Percentiles rank a stretch among this genome's conserved stretches.
Conservation (phyloP, 1,284 basidiomycete genomes). For the Retiboletus fuscus region DNA sequence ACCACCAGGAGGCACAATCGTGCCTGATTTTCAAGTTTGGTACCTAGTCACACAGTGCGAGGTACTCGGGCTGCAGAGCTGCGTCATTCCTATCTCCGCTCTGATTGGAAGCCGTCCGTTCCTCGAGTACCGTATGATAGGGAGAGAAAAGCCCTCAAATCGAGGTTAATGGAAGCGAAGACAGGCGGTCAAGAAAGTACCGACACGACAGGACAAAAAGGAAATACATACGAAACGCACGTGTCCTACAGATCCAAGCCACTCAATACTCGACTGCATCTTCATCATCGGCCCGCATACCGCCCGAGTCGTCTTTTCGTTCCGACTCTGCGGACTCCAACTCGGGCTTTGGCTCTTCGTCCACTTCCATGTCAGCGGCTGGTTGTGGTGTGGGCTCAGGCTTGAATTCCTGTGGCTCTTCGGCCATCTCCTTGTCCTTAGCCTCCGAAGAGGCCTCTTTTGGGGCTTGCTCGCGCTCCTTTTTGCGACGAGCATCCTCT, state of each 20-base stretch:
- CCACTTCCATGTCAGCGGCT: conserved; percentile 60
- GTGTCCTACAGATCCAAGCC: conserved; percentile 39
- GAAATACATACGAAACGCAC: conserved; percentile 44
- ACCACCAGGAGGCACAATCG: not conserved
- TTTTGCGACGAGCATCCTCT: conserved; percentile 59
- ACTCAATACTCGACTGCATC: conserved; percentile 70
- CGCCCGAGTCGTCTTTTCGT: conserved; percentile 56
- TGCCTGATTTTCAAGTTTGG: not conserved
- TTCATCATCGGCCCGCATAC: conserved; percentile 64
- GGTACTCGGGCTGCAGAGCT: not conserved
- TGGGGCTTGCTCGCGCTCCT: conserved; percentile 61
- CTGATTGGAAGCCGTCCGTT: not conserved
- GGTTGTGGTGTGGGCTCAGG: conserved; percentile 39
- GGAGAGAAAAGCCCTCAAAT: conserved; percentile 21
- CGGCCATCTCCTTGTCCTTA: conserved; percentile 45
- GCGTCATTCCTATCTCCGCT: not conserved
- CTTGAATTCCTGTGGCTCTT: conserved; percentile 35
- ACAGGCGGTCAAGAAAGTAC: conserved; percentile 38
- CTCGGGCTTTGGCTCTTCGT: conserved; percentile 51
- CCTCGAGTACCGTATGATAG: conserved; percentile 3
- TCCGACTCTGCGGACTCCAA: conserved; percentile 53
- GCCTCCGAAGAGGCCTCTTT: conserved; percentile 54
- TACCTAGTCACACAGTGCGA: not conserved
- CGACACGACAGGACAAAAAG: conserved; percentile 31
- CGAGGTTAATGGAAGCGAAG: conserved; percentile 24